Evolutionary conservation across 805 yeast genomes (phyloP).

Genomic region (Candida lessepsii): DNA sequence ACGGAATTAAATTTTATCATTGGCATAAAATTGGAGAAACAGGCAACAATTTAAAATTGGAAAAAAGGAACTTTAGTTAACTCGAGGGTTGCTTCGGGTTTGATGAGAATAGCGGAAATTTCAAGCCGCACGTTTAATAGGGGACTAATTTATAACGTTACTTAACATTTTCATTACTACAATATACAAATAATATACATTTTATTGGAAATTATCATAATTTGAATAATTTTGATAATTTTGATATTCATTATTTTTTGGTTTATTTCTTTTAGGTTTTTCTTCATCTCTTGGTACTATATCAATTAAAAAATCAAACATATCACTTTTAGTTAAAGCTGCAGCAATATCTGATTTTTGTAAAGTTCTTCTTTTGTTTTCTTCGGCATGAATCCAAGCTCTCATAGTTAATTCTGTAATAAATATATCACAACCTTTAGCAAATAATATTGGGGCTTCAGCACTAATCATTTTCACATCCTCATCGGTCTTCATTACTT

Average conservation of each 20-base stretch:
- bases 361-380: constrained; percentile 87
- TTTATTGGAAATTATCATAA: constrained; percentile 9
- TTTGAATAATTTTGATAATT: constrained; percentile 7
- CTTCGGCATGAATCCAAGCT: constrained; percentile 99
- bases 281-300: constrained; percentile 91
- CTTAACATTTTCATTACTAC: background rate
- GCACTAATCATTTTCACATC: constrained; percentile 98
- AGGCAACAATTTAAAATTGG: background rate
- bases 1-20: constrained; percentile 3
- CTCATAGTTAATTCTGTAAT: constrained; percentile 97
- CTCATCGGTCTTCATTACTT: constrained; percentile 97
- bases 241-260: constrained; percentile 9
- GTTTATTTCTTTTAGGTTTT: constrained; percentile 43
- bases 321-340: constrained; percentile 89
- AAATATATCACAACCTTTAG: constrained; percentile 96
- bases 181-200: constrained; percentile 3
- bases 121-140: constrained; percentile 2
- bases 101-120: background rate
- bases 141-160: no score
- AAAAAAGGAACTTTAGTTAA: background rate
- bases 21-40: background rate
- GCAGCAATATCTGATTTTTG: constrained; percentile 95
- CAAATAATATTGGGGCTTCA: constrained; percentile 96
- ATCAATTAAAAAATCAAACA: constrained; percentile 96
- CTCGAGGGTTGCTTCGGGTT: constrained; percentile 6